phyloP scores from a whole-genome alignment of 2,329 filamentous ascomycete species.

The Aureobasidium pullulans region DNA sequence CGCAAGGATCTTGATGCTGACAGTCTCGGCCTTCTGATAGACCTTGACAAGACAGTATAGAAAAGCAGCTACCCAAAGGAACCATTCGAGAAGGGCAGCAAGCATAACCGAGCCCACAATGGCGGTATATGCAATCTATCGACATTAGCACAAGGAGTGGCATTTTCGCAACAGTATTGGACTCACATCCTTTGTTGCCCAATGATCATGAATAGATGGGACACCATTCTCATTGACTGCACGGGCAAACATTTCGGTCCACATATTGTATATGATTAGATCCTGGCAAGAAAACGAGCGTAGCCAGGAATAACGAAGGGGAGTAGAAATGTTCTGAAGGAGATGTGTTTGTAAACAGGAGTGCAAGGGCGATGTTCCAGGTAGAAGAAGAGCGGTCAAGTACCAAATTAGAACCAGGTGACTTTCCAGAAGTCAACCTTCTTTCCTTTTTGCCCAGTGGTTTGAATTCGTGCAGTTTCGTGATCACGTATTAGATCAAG shows the following conservation, averaged over 20 bases:
- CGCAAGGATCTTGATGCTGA: conserved; percentile 73
- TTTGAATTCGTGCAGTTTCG: not conserved
- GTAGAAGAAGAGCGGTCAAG: not conserved
- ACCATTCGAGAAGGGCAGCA: conserved; percentile 83
- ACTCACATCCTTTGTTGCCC: conserved; percentile 35
- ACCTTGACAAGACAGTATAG: conserved; percentile 85
- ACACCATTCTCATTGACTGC: conserved; percentile 2
- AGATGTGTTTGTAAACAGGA: not conserved
- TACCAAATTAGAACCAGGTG: not conserved
- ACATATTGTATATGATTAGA: not conserved
- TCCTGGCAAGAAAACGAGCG: not conserved
- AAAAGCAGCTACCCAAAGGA: conserved; percentile 90
- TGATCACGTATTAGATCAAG: not conserved
- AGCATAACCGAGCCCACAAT: conserved; percentile 77
- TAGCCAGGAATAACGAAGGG: not conserved
- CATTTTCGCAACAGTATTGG: no score
- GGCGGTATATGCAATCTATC: conserved; percentile 74
- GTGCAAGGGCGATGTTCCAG: not conserved
- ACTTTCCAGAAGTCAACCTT: not conserved
- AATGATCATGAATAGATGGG: conserved; percentile 28
- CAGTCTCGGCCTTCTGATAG: conserved; percentile 81
- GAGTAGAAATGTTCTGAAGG: not conserved
- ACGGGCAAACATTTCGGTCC: not conserved
- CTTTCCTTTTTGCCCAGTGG: not conserved
- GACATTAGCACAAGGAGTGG: not conserved